These are phyloP conservation scores for Heterobasidion parviporum DNA, from an alignment of 1,284 basidiomycete genomes.

Conservation along the genomic window DNA sequence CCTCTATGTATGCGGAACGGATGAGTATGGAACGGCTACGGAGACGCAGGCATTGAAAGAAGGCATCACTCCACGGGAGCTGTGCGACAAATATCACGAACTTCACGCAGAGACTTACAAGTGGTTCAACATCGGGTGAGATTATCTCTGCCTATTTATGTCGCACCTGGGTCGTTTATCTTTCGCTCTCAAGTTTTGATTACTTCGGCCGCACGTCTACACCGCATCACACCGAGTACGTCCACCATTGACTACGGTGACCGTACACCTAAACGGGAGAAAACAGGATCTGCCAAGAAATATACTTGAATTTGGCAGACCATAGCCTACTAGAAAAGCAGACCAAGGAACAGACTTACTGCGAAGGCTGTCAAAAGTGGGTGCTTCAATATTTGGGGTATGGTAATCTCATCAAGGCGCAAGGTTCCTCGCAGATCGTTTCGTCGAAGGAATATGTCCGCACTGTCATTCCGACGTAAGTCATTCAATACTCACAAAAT, in stretches of 20 bases:
- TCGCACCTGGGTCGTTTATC: background rate
- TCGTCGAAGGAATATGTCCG: slow-evolving; percentile 91
- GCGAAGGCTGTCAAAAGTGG: slow-evolving; percentile 82
- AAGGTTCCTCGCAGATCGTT: slow-evolving; percentile 92
- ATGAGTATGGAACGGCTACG: slow-evolving; percentile 98
- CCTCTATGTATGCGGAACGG: slow-evolving; percentile 91
- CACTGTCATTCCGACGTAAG: slow-evolving; percentile 78
- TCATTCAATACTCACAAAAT: background rate
- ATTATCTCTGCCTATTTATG: slow-evolving; percentile 4
- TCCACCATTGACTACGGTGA: slow-evolving; percentile 1
- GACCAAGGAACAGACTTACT: slow-evolving; percentile 88
- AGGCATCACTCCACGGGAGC: slow-evolving; percentile 75
- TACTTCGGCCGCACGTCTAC: slow-evolving; percentile 96
- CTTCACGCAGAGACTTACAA: slow-evolving; percentile 92
- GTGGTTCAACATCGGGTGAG: slow-evolving; percentile 85
- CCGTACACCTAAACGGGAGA: slow-evolving; percentile 4
- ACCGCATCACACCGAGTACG: slow-evolving; percentile 81
- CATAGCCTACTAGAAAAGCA: slow-evolving; percentile 75
- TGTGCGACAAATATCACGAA: slow-evolving; percentile 92
- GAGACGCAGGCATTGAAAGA: slow-evolving; percentile 98
- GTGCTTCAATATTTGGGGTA: slow-evolving; percentile 10
- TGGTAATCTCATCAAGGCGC: background rate
- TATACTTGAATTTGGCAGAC: slow-evolving; percentile 78
- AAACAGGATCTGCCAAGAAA: slow-evolving; percentile 78
- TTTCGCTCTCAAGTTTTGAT: slow-evolving; percentile 67